Conservation (phyloP, 108 stramenopile species). For the Fragilariopsis cylindrus region DNA sequence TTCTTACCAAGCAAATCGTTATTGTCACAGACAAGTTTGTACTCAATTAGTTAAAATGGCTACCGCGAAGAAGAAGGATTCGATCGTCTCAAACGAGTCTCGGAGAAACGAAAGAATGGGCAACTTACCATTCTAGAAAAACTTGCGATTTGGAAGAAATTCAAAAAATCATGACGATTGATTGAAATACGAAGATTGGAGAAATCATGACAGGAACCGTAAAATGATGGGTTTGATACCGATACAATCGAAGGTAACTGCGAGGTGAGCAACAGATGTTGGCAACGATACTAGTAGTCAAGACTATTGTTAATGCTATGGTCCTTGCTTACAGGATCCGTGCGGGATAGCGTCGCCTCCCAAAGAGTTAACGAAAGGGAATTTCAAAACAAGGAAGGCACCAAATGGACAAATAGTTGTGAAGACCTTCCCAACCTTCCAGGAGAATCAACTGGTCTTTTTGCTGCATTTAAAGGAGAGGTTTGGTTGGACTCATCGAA, state of each 20-base stretch:
- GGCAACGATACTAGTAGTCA: background rate
- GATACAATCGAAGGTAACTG: slow-evolving; percentile 14
- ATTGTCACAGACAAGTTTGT: background rate
- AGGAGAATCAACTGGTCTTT: background rate
- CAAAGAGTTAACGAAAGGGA: slow-evolving; percentile 17
- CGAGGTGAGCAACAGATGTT: background rate
- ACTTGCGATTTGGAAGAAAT: slow-evolving; percentile 14
- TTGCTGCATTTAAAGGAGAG: slow-evolving; percentile 1
- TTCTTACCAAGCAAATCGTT: background rate
- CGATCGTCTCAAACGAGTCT: slow-evolving; percentile 3
- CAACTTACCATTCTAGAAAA: background rate
- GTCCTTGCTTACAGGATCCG: slow-evolving; percentile 2
- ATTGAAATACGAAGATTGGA: background rate
- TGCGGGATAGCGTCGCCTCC: background rate
- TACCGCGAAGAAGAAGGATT: background rate
- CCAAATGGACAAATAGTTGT: slow-evolving; percentile 29
- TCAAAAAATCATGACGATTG: background rate
- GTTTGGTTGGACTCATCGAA: slow-evolving; percentile 13
- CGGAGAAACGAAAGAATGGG: slow-evolving; percentile 26
- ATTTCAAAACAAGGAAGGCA: slow-evolving; percentile 14
- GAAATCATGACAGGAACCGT: background rate
- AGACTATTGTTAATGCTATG: background rate
- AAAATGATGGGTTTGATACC: slow-evolving; percentile 18
- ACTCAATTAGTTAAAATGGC: background rate
- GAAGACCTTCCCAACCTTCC: slow-evolving; percentile 19